Conservation (phyloP, 2,329 filamentous ascomycete species). For the Fusarium duplospermum region DNA sequence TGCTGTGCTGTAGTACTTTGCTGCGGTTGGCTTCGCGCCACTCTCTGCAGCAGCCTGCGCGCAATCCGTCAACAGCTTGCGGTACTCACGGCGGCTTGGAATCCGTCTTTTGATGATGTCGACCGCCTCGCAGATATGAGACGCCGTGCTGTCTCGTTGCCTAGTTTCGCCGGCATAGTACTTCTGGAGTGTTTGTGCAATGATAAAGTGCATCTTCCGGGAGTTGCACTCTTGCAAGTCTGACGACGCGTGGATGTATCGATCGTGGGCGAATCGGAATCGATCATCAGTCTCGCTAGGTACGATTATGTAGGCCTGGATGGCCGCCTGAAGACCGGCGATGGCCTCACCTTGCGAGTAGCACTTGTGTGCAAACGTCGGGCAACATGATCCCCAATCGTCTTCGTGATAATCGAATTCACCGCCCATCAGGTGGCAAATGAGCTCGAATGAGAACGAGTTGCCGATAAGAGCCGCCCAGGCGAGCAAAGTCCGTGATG, state of each 20-base stretch:
- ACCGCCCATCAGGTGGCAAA: slow-evolving; percentile 80
- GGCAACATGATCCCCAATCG: slow-evolving; percentile 50
- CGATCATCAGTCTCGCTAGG: slow-evolving; percentile 86
- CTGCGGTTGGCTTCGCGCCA: slow-evolving; percentile 83
- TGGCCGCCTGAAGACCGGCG: slow-evolving; percentile 82
- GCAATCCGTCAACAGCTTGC: slow-evolving; percentile 81
- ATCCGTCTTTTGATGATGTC: slow-evolving; percentile 78
- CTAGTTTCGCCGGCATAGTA: slow-evolving; percentile 72
- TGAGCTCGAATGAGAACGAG: slow-evolving; percentile 84
- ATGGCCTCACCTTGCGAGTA: slow-evolving; percentile 77
- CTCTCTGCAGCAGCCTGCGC: slow-evolving; percentile 83
- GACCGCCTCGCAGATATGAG: slow-evolving; percentile 83
- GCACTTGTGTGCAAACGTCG: slow-evolving; percentile 34
- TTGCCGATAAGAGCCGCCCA: slow-evolving; percentile 89
- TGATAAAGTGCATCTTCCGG: slow-evolving; percentile 89
- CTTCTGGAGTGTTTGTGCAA: slow-evolving; percentile 83
- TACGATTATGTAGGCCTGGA: slow-evolving; percentile 84
- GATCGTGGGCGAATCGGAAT: slow-evolving; percentile 90
- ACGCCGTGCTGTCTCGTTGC: slow-evolving; percentile 77
- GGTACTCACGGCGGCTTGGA: slow-evolving; percentile 70
- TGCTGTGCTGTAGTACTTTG: slow-evolving; percentile 83
- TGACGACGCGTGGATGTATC: slow-evolving; percentile 81
- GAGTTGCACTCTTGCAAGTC: slow-evolving; percentile 76
- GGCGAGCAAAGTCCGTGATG: slow-evolving; percentile 81
- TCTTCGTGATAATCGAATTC: slow-evolving; percentile 74